Evolutionary conservation across 2,329 filamentous ascomycete species (phyloP).

Genomic region (Curvularia lunata): DNA sequence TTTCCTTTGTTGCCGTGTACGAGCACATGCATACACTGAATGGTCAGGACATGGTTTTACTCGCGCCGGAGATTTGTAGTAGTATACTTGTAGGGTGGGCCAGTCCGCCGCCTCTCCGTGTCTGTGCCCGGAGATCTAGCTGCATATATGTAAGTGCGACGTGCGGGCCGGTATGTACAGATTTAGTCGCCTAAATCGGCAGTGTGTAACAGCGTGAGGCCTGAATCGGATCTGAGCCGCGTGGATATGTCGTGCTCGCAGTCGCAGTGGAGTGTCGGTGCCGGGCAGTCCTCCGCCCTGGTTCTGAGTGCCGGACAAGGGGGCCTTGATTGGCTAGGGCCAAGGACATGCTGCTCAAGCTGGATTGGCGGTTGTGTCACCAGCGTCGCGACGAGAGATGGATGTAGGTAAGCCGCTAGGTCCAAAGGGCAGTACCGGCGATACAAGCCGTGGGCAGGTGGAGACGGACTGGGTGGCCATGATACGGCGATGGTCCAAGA

Average conservation of each 20-base stretch:
- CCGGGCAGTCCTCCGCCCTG: no score
- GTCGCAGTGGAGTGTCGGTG: neutral
- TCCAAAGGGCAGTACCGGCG: neutral
- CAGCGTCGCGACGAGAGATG: constrained; percentile 8
- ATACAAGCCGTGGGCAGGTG: neutral
- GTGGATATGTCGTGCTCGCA: neutral
- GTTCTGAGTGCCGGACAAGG: neutral
- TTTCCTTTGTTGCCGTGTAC: neutral
- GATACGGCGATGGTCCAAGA: neutral
- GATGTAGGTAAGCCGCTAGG: neutral
- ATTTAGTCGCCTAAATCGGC: constrained; percentile 10
- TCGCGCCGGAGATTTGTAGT: neutral
- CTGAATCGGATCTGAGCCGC: neutral
- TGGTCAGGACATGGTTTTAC: neutral
- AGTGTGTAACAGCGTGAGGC: neutral
- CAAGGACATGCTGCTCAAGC: neutral
- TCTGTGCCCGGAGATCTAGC: constrained; percentile 22
- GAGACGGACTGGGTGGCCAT: neutral
- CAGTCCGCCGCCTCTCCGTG: neutral
- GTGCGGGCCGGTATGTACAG: constrained; percentile 14
- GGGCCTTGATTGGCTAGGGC: neutral
- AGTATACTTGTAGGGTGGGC: no score
- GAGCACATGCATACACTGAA: neutral
- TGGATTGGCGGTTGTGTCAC: constrained; percentile 4
- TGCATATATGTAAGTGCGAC: constrained; percentile 30